Base-by-base conservation (phyloP, 1,284 basidiomycete species). In the Cryptococcus sp. region DNA sequence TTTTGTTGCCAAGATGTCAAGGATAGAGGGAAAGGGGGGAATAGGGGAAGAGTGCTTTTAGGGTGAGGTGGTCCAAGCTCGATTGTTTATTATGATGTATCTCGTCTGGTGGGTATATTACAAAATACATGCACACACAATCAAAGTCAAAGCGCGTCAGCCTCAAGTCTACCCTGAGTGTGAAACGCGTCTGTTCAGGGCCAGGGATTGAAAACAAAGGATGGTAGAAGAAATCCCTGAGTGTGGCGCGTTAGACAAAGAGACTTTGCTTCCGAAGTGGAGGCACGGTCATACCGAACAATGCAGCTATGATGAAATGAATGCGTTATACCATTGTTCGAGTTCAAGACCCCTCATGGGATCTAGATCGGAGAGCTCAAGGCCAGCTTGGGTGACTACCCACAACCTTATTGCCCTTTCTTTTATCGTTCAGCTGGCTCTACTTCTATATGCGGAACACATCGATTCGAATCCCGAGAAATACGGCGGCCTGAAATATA, bases 401-500 rank as follows among this genome's bases (percentile, higher is more conserved):
- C 7, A 41, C 34, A 52, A 51, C 16, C 49, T 58, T 18, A 46
- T 58, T 25, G 18, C 22, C 21, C 32, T 64, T 13, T 70, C 70
- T 0, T 46, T 55, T 7, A 22, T 50, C 11, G 46, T 65, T 16
- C 71, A 73, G 49, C 46, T 70, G 28, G 64, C 41, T 1, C 59
- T 73, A 2, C 53, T 72, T 19, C 47, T 63, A 16, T 72, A 69
- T 52, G 69, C 69, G 1, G 57, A 70, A 14, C 63, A 72, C 48
- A 65, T 73, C 43, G 71, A 73, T 50, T 53, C 60, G 2, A 64
- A 73, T 54, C 65, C 71, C 16, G 66, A 67, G 21, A 46, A 53
- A 32, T 67, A 66, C 59, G 70, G 65, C 21, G 71, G 71, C 9
- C 52, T 98, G 28, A 92, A 92, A 69, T 98, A 98, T 72, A 98